phyloP scores from a whole-genome alignment of 805 yeast species.

The Saturnispora besseyi region DNA sequence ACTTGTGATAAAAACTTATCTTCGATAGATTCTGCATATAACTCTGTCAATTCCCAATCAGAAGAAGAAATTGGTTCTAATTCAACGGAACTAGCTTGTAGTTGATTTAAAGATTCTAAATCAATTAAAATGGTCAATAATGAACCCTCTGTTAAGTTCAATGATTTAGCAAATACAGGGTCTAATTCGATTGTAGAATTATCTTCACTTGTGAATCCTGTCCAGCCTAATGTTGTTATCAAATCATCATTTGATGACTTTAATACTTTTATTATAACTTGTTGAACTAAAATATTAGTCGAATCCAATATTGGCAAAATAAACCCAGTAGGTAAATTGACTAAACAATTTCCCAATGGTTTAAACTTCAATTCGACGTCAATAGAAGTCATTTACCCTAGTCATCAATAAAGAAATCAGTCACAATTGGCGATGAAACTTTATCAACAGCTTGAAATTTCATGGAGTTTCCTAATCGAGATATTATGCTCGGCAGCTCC shows the following conservation, averaged over 20 bases:
- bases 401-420: background rate
- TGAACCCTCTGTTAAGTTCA: slow-evolving; percentile 38
- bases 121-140: slow-evolving; percentile 37
- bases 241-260: slow-evolving; percentile 12
- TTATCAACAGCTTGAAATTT: background rate
- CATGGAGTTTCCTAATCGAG: background rate
- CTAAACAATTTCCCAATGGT: slow-evolving; percentile 26
- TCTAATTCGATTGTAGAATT: slow-evolving; percentile 46
- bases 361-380: slow-evolving; percentile 19
- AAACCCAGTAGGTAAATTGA: slow-evolving; percentile 30
- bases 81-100: slow-evolving; percentile 39
- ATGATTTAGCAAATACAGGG: slow-evolving; percentile 48
- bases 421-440: background rate
- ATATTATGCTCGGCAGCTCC: background rate
- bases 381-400: slow-evolving; percentile 3
- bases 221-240: slow-evolving; percentile 24
- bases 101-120: slow-evolving; percentile 30
- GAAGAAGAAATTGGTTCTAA: slow-evolving; percentile 68
- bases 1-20: slow-evolving; percentile 69
- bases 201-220: slow-evolving; percentile 21
- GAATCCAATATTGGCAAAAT: slow-evolving; percentile 30
- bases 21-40: slow-evolving; percentile 72
- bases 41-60: slow-evolving; percentile 89
- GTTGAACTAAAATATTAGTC: slow-evolving; percentile 32
- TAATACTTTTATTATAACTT: slow-evolving; percentile 29